phyloP scores from a whole-genome alignment of 2,329 filamentous ascomycete species.

The Venturia carpophila region DNA sequence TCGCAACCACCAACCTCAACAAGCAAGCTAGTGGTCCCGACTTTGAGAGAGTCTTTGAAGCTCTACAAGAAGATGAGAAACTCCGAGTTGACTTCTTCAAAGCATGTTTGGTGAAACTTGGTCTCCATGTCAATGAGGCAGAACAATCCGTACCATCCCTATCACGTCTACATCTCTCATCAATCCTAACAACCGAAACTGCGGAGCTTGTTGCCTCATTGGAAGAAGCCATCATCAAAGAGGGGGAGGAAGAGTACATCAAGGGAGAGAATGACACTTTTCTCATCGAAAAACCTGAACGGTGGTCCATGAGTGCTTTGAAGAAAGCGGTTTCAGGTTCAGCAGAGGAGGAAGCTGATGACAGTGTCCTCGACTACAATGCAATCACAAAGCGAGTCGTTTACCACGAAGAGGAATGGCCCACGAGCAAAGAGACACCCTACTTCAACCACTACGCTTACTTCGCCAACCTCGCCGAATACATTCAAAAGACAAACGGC shows the following conservation, averaged over 20 bases:
- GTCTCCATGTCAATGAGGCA: constrained; percentile 67
- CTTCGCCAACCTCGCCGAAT: constrained; percentile 62
- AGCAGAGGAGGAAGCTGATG: constrained; percentile 22
- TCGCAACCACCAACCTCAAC: constrained; percentile 70
- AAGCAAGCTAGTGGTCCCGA: constrained; percentile 57
- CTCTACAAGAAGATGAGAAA: constrained; percentile 60
- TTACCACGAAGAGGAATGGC: constrained; percentile 60
- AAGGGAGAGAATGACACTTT: constrained; percentile 79
- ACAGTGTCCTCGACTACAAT: constrained; percentile 67
- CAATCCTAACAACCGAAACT: constrained; percentile 56
- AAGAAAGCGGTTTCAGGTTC: constrained; percentile 24
- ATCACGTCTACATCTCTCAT: constrained; percentile 75
- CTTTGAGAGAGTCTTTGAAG: constrained; percentile 63
- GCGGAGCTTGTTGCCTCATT: constrained; percentile 58
- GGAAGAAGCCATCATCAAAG: constrained; percentile 57
- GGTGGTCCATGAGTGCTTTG: constrained; percentile 25
- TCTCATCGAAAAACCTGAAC: constrained; percentile 58
- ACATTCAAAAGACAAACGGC: constrained; percentile 46
- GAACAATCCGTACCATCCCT: constrained; percentile 65
- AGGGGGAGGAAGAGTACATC: constrained; percentile 62
- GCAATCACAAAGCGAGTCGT: constrained; percentile 65
- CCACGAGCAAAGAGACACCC: constrained; percentile 65
- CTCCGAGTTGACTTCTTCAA: constrained; percentile 67
- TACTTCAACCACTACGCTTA: constrained; percentile 79
- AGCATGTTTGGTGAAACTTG: constrained; percentile 70